These are phyloP conservation scores for Baorangia bicolor DNA, from an alignment of 768 basidiomycete species.

Conservation along the genomic window DNA sequence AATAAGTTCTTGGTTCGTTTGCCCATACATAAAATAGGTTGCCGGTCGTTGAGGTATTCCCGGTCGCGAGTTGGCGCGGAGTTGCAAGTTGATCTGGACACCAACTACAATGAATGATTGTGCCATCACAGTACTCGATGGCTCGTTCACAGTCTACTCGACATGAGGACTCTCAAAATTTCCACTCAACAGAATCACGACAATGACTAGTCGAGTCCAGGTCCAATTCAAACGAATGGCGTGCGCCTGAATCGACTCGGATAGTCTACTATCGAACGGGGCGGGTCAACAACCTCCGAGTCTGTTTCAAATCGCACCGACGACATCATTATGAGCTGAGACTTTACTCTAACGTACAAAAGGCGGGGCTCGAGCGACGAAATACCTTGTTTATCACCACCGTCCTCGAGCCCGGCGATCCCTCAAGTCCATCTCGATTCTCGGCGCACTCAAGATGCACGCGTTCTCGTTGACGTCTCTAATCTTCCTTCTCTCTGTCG, in stretches of 20 bases:
- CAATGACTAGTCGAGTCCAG: not conserved
- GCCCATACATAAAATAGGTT: conserved; percentile 27
- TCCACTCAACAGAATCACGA: not conserved
- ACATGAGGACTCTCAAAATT: not conserved
- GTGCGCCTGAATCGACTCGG: not conserved
- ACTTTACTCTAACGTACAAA: conserved; percentile 10
- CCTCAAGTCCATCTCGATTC: conserved; percentile 15
- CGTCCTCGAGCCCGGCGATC: conserved; percentile 3
- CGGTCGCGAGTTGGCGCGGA: conserved; percentile 1
- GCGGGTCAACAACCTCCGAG: not conserved
- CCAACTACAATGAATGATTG: not conserved
- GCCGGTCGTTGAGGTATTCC: not conserved
- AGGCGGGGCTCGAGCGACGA: not conserved
- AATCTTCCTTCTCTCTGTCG: conserved; percentile 12
- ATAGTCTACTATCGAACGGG: conserved; percentile 1
- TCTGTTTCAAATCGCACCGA: conserved; percentile 15
- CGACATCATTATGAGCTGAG: not conserved
- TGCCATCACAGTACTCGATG: not conserved
- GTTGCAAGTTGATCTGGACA: not conserved
- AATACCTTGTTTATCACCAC: not conserved
- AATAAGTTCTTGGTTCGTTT: conserved; percentile 42
- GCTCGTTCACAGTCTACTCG: not conserved
- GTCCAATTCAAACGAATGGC: not conserved
- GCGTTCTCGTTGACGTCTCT: conserved; percentile 10
- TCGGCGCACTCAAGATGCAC: conserved; percentile 23